Base-by-base conservation (phyloP, 2,329 filamentous ascomycete species). In the Tolypocladium pustulatum region DNA sequence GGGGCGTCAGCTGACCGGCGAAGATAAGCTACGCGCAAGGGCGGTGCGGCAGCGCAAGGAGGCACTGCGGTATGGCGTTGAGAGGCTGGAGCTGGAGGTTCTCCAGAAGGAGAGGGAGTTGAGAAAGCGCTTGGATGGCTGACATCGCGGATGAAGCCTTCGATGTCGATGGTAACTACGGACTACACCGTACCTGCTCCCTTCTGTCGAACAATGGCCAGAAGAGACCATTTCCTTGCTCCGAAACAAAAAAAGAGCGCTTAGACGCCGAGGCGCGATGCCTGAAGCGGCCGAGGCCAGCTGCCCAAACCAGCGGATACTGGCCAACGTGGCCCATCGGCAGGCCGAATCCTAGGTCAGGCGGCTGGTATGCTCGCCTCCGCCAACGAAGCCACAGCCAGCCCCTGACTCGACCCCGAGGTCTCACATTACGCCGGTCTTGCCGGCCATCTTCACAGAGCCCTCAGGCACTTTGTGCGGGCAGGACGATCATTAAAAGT, bases 11-110 rank as follows among this genome's bases (percentile, higher is more conserved):
- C 76, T 90, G 61, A 85, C 84, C 37, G 74, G 73, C 2, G 77
- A 79, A 63, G 78, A 78, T 52, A 78, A 76, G 65, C 68, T 84
- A 55, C 72, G 78, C 25, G 81, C 79, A 2, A 75, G 78, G 66
- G 86, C 89, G 62, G 73, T 94, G 59, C 78, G 84, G 59, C 89
- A 91, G 77, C 88, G 91, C 73, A 93, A 90, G 73, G 91, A 96
- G 72, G 84, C 90, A 55, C 75, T 96, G 65, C 86, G 89, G 70
- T 96, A 95, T 76, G 88, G 90, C 34, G 90, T 96, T 22, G 90
- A 94, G 69, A 81, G 91, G 61, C 73, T 97, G 63, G 90, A 94
- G 76, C 70, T 96, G 66, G 90, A 96, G 75, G 88, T 90, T n/a
- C 80, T 85, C 65, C 91, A 96, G 67, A 84, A 83, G 71, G 82